Conservation (phyloP, 2,329 filamentous ascomycete genomes). For the Fusarium virguliforme region DNA sequence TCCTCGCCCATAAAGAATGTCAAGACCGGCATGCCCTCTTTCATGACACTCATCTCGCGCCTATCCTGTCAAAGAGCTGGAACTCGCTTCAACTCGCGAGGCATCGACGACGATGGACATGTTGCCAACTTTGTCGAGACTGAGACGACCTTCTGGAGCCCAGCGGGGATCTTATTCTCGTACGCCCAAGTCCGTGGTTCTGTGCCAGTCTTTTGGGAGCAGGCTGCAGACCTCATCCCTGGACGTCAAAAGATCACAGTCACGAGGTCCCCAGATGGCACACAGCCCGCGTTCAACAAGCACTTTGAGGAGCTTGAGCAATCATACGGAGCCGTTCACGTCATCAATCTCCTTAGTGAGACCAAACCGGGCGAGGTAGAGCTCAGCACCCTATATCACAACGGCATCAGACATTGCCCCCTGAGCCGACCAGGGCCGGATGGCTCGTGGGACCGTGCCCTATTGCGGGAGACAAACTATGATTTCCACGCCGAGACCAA, state of each 20-base stretch:
- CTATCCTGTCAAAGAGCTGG: slow-evolving; percentile 92
- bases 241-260: slow-evolving; percentile 95
- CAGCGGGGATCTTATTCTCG: slow-evolving; percentile 85
- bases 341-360: slow-evolving; percentile 94
- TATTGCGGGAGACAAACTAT: slow-evolving; percentile 88
- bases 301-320: slow-evolving; percentile 92
- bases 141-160: slow-evolving; percentile 92
- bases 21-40: slow-evolving; percentile 82
- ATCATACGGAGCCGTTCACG: slow-evolving; percentile 90
- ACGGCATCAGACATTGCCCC: slow-evolving; percentile 82
- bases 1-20: slow-evolving; percentile 78
- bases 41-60: slow-evolving; percentile 90
- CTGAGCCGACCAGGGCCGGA: slow-evolving; percentile 74
- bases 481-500: slow-evolving; percentile 97
- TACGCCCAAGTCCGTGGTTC: slow-evolving; percentile 95
- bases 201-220: slow-evolving; percentile 98
- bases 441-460: slow-evolving; percentile 75
- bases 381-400: slow-evolving; percentile 83
- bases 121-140: slow-evolving; percentile 99
- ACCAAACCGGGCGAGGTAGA: slow-evolving; percentile 90
- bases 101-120: slow-evolving; percentile 97
- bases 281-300: slow-evolving; percentile 94
- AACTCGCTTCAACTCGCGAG: slow-evolving; percentile 96
- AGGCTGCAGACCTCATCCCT: slow-evolving; percentile 87
- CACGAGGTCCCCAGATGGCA: slow-evolving; percentile 89